Conservation (phyloP, 495 filamentous ascomycete genomes). For the Cercophora samala region DNA sequence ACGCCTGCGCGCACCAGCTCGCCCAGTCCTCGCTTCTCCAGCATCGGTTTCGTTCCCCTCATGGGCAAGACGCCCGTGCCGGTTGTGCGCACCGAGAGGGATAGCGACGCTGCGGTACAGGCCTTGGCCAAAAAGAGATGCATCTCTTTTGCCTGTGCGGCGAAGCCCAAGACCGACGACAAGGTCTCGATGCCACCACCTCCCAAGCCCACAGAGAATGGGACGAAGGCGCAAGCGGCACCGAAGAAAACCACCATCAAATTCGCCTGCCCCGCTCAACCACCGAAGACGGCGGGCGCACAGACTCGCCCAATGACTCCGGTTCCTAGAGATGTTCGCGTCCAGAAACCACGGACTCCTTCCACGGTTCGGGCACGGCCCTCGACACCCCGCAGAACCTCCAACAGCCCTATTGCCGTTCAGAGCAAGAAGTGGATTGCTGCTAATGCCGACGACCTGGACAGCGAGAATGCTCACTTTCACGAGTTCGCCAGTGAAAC, state of each 20-base stretch:
- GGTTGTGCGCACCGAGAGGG: conserved; percentile 13
- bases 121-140: conserved; percentile 63
- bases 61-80: conserved; percentile 7
- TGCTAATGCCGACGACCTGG: conserved; percentile 53
- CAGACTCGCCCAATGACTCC: conserved; percentile 24
- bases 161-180: conserved; percentile 38
- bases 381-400: conserved; percentile 39
- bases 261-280: conserved; percentile 45
- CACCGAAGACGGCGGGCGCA: conserved; percentile 11
- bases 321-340: conserved; percentile 4
- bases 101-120: conserved; percentile 33
- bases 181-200: conserved; percentile 28
- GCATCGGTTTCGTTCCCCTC: conserved; percentile 27
- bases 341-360: conserved; percentile 41
- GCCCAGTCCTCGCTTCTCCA: conserved; percentile 75
- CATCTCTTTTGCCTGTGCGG: conserved; percentile 86
- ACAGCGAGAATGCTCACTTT: conserved; percentile 70
- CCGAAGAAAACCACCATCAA: conserved; percentile 48
- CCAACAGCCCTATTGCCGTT: conserved; percentile 34
- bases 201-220: conserved; percentile 23
- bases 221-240: conserved; percentile 30
- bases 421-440: conserved; percentile 45
- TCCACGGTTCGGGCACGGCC: conserved; percentile 49
- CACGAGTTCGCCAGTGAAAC: conserved; percentile 88
- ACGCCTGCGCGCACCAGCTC: conserved; percentile 84